Percentiles rank a stretch among this genome's conserved stretches.
These are phyloP conservation scores for Talaromyces funiculosus DNA, from an alignment of 2,329 filamentous ascomycete species.

Conservation along the genomic window DNA sequence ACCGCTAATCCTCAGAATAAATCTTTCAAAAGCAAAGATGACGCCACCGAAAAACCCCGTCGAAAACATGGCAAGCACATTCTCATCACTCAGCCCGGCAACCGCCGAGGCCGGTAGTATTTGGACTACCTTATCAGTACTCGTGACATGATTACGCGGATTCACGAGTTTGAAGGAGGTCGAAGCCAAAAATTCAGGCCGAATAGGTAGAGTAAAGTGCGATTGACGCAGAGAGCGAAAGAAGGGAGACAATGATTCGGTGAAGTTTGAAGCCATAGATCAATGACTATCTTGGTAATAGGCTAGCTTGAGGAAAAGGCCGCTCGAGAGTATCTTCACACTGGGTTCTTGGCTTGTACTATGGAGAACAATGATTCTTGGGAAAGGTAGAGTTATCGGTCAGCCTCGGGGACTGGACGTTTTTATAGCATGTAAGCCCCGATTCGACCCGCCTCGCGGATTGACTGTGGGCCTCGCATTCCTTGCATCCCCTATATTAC, in stretches of 20 bases:
- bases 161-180: conserved; percentile 14
- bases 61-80: conserved; percentile 16
- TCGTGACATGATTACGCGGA: conserved; percentile 15
- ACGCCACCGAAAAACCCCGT: conserved; percentile 17
- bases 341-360: not conserved
- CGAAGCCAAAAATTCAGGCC: conserved; percentile 14
- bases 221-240: conserved; percentile 15
- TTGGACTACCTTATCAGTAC: conserved; percentile 16
- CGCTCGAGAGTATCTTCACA: not conserved
- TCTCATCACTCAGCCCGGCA: conserved; percentile 14
- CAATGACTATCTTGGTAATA: not conserved
- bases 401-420: not conserved
- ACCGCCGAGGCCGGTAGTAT: conserved; percentile 11
- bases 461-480: not conserved
- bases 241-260: conserved; percentile 10
- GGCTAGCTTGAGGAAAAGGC: not conserved
- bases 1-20: conserved; percentile 6
- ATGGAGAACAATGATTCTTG: not conserved
- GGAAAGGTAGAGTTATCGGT: not conserved
- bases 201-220: conserved; percentile 1
- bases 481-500: not conserved
- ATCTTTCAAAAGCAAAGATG: conserved; percentile 15
- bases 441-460: not conserved
- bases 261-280: conserved; percentile 1
- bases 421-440: not conserved